phyloP scores from a whole-genome alignment of 305 asterid genomes.

The Fraxinus paxiana region DNA sequence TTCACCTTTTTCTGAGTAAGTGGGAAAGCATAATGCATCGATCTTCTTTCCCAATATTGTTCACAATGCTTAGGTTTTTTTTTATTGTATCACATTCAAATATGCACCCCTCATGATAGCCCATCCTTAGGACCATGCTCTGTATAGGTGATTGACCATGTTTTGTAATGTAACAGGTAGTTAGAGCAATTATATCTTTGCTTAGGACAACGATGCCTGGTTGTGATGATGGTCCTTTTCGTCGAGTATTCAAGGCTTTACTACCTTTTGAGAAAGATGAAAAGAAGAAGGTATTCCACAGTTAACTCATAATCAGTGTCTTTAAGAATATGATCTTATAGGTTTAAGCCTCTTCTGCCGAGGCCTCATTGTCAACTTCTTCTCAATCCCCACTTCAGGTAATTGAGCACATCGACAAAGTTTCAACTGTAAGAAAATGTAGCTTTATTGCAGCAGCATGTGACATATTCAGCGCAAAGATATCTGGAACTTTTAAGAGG shows the following conservation, averaged over 20 bases:
- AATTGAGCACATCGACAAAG: conserved; percentile 79
- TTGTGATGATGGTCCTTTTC: conserved; percentile 71
- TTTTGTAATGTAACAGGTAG: conserved; percentile 52
- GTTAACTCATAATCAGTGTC: conserved; percentile 10
- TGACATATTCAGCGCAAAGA: conserved; percentile 82
- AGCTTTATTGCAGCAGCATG: conserved; percentile 81
- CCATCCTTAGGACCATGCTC: conserved; percentile 18
- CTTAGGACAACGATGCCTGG: conserved; percentile 81
- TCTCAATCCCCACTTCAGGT: conserved; percentile 46
- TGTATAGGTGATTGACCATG: conserved; percentile 23
- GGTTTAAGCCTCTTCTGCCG: conserved; percentile 21
- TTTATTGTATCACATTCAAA: neutral
- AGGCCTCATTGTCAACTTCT: conserved; percentile 23
- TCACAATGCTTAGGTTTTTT: neutral
- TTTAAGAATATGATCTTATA: conserved; percentile 11
- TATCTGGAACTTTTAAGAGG: conserved; percentile 95
- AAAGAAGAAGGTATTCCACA: conserved; percentile 64
- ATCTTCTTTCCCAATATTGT: neutral
- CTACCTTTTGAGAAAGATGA: conserved; percentile 83
- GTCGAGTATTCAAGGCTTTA: conserved; percentile 78
- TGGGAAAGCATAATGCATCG: neutral
- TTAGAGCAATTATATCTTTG: conserved; percentile 74
- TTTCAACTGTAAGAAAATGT: conserved; percentile 79
- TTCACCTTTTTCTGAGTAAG: conserved; percentile 1
- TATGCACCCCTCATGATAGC: conserved; percentile 19